Percentiles rank a stretch among this genome's conserved stretches.
phyloP scores from a whole-genome alignment of 306 rosid species.

The Mimosa bimucronata region DNA sequence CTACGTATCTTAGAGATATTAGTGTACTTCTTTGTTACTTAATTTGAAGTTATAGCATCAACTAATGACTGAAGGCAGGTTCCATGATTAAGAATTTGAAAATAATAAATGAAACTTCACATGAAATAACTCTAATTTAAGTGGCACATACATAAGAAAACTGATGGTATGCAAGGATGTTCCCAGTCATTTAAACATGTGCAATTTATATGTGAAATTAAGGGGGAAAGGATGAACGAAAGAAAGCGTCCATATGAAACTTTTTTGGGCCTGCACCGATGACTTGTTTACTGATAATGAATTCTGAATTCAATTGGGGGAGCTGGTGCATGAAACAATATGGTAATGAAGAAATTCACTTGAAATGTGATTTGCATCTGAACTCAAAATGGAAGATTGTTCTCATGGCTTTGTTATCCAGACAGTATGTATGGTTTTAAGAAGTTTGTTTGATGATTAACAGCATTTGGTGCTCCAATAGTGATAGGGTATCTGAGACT shows the following conservation, averaged over 20 bases:
- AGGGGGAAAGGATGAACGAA: background rate
- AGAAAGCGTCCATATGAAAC: background rate
- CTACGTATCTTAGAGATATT: constrained; percentile 5
- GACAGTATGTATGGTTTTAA: constrained; percentile 9
- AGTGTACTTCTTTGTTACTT: constrained; percentile 16
- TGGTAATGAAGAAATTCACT: constrained; percentile 17
- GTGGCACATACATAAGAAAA: background rate
- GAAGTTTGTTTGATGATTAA: constrained; percentile 11
- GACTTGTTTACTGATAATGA: background rate
- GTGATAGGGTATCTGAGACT: constrained; percentile 11
- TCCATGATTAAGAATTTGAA: constrained; percentile 24
- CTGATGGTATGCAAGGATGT: background rate
- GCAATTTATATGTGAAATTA: background rate
- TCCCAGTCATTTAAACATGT: background rate
- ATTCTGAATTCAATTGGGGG: constrained; percentile 3
- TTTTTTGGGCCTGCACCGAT: background rate
- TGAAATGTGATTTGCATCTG: constrained; percentile 16
- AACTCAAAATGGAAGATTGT: constrained; percentile 1
- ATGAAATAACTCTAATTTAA: background rate
- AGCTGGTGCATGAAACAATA: constrained; percentile 10
- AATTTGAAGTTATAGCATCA: constrained; percentile 1
- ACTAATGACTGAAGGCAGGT: constrained; percentile 21
- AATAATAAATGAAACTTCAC: constrained; percentile 17
- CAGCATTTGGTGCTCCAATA: constrained; percentile 27
- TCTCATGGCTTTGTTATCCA: constrained; percentile 1